Evolutionary conservation across 306 rosid genomes (phyloP).

Genomic region (Heteromeles arbutifolia): DNA sequence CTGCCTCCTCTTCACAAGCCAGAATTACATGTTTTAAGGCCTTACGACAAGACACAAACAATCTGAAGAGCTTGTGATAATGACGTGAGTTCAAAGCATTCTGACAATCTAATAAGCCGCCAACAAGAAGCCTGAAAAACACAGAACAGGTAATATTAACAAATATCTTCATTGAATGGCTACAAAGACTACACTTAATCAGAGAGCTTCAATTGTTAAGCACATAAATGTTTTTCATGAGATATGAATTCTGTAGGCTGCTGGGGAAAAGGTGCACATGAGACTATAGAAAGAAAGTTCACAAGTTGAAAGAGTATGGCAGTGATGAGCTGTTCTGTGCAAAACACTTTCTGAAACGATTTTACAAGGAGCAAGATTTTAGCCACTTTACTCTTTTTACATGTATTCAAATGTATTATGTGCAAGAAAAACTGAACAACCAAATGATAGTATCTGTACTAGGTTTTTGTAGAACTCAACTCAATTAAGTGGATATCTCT

Average conservation of each 20-base stretch:
- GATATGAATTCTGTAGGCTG: background rate
- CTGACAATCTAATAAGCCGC: conserved; percentile 37
- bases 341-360: background rate
- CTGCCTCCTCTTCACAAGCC: conserved; percentile 41
- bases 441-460: background rate
- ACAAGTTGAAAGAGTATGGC: background rate
- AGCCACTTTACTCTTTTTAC: background rate
- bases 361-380: background rate
- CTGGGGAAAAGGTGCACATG: background rate
- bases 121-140: conserved; percentile 62
- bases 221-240: background rate
- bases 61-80: conserved; percentile 47
- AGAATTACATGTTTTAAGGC: conserved; percentile 47
- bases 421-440: background rate
- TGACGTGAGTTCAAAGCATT: conserved; percentile 20
- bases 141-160: conserved; percentile 4
- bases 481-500: background rate
- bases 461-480: background rate
- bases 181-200: conserved; percentile 10
- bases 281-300: background rate
- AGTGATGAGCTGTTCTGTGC: background rate
- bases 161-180: conserved; percentile 3
- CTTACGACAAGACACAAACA: conserved; percentile 78
- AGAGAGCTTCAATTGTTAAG: background rate
- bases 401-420: background rate